These are phyloP conservation scores for Aegilops speltoides DNA, from an alignment of 176 grass and related monocot genomes.

Conservation along the genomic window DNA sequence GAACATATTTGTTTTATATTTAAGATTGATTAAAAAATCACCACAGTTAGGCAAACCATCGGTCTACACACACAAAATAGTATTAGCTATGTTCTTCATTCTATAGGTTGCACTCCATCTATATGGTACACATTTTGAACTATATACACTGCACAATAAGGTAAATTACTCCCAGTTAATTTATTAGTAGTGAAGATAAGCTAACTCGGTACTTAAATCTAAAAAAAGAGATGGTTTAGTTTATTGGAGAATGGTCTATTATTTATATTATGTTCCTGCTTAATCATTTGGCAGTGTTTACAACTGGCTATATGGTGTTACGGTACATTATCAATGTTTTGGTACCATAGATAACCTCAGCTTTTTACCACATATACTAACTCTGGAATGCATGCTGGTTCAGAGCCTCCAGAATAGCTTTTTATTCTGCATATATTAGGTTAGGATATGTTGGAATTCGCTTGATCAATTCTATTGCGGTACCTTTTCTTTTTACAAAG, in stretches of 20 bases:
- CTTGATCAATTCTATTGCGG: background rate
- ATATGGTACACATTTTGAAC: background rate
- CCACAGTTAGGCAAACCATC: background rate
- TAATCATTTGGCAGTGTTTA: background rate
- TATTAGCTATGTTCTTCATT: background rate
- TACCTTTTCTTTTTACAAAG: background rate
- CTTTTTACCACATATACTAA: background rate
- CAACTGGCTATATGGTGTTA: background rate
- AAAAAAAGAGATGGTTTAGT: background rate
- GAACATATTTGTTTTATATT: background rate
- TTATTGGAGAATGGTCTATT: background rate
- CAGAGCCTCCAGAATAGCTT: background rate
- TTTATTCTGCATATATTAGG: conserved; percentile 20
- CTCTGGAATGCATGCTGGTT: background rate
- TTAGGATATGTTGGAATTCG: background rate
- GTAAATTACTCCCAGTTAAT: background rate
- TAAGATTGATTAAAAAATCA: background rate
- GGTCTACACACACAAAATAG: background rate
- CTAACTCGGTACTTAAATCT: background rate
- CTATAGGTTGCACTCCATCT: background rate
- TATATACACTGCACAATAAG: background rate
- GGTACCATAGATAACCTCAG: background rate
- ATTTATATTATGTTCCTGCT: background rate
- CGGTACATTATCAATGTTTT: background rate
- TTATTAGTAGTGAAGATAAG: background rate